Conservation (phyloP, 2,329 filamentous ascomycete genomes). For the Sphaerulina musiva region DNA sequence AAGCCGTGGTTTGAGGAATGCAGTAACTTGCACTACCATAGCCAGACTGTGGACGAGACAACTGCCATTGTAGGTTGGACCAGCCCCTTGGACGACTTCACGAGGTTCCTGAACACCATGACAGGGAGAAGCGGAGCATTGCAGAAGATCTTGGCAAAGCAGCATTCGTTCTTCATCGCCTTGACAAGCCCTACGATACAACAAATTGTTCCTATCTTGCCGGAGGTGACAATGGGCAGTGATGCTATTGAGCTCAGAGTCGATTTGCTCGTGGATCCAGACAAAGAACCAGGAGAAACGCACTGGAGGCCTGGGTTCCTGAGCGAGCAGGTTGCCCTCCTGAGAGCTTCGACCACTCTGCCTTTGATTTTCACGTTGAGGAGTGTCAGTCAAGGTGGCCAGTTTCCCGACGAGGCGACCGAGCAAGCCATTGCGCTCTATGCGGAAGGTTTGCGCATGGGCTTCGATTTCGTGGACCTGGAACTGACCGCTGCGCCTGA, state of each 20-base stretch:
- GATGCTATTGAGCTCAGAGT: constrained; percentile 94
- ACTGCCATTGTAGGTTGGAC: constrained; percentile 31
- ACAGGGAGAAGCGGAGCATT: constrained; percentile 54
- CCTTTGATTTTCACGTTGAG: constrained; percentile 91
- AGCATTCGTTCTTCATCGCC: constrained; percentile 84
- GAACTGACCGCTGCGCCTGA: constrained; percentile 79
- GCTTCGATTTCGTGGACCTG: constrained; percentile 86
- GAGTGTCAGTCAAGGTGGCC: constrained; percentile 77
- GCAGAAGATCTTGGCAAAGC: constrained; percentile 55
- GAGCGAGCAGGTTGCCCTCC: constrained; percentile 69
- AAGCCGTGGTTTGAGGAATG: constrained; percentile 87
- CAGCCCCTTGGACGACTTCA: constrained; percentile 54
- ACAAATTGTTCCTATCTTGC: constrained; percentile 57
- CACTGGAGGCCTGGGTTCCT: constrained; percentile 61
- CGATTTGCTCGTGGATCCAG: constrained; percentile 73
- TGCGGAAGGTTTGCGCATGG: constrained; percentile 68
- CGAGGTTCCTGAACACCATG: constrained; percentile 63
- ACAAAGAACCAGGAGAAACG: constrained; percentile 51
- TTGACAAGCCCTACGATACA: constrained; percentile 73
- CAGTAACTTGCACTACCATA: constrained; percentile 91
- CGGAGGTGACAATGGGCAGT: constrained; percentile 69
- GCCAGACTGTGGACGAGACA: constrained; percentile 54
- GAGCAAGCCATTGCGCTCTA: constrained; percentile 62
- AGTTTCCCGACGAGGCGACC: constrained; percentile 73
- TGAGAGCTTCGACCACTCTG: constrained; percentile 64